Evolutionary conservation across 148 eudicot genomes (phyloP), one percentile per base, ranked within the genome.

Genomic region (Chenopodium suecicum): DNA sequence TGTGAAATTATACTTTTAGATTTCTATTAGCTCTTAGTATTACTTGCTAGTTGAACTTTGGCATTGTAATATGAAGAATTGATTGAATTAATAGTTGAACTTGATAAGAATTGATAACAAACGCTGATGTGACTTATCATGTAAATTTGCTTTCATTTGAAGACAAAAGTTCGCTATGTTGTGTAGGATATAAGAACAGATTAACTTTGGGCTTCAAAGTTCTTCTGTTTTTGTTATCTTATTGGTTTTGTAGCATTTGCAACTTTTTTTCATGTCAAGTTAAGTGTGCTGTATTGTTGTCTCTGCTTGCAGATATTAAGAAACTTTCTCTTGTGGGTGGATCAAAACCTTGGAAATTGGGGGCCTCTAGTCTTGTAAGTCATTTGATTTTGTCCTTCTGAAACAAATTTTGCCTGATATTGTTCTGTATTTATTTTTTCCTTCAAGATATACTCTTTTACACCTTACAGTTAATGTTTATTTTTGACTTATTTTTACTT

Each of bases 351-450:
- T 86, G 99, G 99, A 78, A 83, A 87, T 79, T 95, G 98, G 99
- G 99, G 98, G 80, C 99, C 99, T 76, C 86, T 92, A 54, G 92
- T 88, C 67, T 88, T 95, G 99, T 95, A 91, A 91, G 98, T 91
- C 65, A 31, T 77, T 85, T 72, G 41, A 78, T 20, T 77, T 78
- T 72, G 65, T 23, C 12, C 37, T 10, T 27, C 25, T 37, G 44
- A 47, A 52, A 9, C 9, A 72, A 52, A n/a, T 41, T 12, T 25
- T 74, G 6, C 9, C 74, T 41, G 56, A 56, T 41, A 56, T 17
- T 73, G 20, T 54, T 37, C 1, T 52, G 41, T 12, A 7, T 48
- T 44, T 19, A 4, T 9, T 10, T 72, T 41, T 22, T n/a, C 4
- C 13, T 41, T 73, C 32, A 8, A 46, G 70, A 29, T 23, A 12